Base-by-base conservation (phyloP, 306 rosid species). In the Begonia peltatifolia region DNA sequence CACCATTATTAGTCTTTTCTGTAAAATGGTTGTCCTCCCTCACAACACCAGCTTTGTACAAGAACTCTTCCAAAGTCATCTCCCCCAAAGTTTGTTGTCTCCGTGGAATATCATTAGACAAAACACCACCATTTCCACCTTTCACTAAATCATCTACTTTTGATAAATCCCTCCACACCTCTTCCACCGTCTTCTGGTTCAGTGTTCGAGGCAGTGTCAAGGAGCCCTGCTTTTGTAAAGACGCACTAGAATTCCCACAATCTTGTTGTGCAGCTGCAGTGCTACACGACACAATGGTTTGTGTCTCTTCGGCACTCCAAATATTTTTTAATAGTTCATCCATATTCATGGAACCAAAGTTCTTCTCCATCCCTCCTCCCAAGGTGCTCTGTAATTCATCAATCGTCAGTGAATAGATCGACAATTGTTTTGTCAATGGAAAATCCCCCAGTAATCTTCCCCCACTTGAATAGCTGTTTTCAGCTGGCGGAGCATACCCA, bases 301-400 rank as follows among this genome's bases (percentile, higher is more conserved):
- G 99, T 63, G 73, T 68, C 76, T 92, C 99, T 69, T 92, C 99
- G 1, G 99, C 96, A 41, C 66, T 87, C 96, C 96, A 92, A 55
- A 92, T 92, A 59, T 80, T 92, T 80, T 83, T 87, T 15, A 92
- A 66, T 56, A 87, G 73, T 76, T 92, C 99, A 54, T 92, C 99
- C 99, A 92, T 92, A 74, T 92, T 92, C 99, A 92, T 83, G 1
- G 99, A 92, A 12, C 99, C 99, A 6, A 81, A 87, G 53, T 87
- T 96, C 48, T 79, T 87, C 22, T 92, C 90, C 2, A 81, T 38
- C 14, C 93, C 74, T 30, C 38, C 38, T 4, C 84, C 88, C 71
- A 87, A 66, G 49, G 76, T 79, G 61, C 0, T 87, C 82, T 79
- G 69, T 38, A 87, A 69, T 81, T 87, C 96, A 50, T 84, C 96